These are phyloP conservation scores for Pseudohalonectria lignicola DNA, from an alignment of 2,329 filamentous ascomycete species.

Conservation along the genomic window DNA sequence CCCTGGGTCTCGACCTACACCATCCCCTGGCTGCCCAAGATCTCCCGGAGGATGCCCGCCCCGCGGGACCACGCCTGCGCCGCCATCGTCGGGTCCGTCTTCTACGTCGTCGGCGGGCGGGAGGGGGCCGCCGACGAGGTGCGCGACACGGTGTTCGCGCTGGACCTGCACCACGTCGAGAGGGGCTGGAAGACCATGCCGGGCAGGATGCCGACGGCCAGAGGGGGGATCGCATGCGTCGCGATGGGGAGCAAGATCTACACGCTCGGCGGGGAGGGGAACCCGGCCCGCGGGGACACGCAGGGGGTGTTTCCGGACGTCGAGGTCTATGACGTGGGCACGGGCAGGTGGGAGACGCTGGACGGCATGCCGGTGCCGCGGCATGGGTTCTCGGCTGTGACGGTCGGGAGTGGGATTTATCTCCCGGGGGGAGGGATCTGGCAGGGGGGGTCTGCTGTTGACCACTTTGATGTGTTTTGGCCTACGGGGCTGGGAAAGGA, in stretches of 20 bases:
- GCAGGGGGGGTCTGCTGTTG: not conserved
- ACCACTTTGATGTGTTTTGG: constrained; percentile 2
- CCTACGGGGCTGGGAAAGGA: not conserved
- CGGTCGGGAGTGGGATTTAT: not conserved
- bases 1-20: constrained; percentile 10
- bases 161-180: constrained; percentile 15
- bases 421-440: constrained; percentile 1
- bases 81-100: constrained; percentile 10
- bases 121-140: constrained; percentile 16
- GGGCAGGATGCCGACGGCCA: constrained; percentile 21
- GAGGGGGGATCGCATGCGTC: constrained; percentile 19
- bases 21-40: constrained; percentile 8
- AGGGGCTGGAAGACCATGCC: constrained; percentile 15
- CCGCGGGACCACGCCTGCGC: constrained; percentile 21
- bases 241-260: constrained; percentile 18
- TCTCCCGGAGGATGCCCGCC: constrained; percentile 15
- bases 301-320: constrained; percentile 5
- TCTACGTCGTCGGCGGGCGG: constrained; percentile 25
- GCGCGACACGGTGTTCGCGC: constrained; percentile 20
- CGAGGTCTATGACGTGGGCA: constrained; percentile 5
- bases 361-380: constrained; percentile 6
- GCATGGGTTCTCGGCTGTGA: constrained; percentile 6
- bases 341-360: constrained; percentile 6
- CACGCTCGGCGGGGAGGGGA: constrained; percentile 24
- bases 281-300: constrained; percentile 7